Conservation (phyloP, 768 basidiomycete genomes). For the Podaxis sp. region DNA sequence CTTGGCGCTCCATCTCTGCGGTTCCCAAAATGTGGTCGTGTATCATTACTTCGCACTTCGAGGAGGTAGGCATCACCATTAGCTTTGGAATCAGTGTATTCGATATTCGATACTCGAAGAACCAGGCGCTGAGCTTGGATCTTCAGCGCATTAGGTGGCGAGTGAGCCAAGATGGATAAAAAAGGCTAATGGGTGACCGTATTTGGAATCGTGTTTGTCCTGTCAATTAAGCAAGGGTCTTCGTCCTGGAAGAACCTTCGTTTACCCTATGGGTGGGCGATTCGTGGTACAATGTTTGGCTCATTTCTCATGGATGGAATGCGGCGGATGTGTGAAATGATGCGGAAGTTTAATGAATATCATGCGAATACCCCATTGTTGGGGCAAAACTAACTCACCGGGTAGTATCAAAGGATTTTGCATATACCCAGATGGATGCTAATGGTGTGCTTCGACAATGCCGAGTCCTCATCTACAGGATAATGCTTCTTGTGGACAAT, state of each 20-base stretch:
- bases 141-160: neutral
- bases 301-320: neutral
- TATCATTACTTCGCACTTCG: neutral
- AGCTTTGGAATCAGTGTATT: neutral
- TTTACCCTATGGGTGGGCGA: neutral
- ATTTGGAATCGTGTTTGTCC: conserved; percentile 12
- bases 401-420: conserved; percentile 6
- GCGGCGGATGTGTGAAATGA: neutral
- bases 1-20: conserved; percentile 1
- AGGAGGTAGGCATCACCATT: neutral
- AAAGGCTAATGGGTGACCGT: conserved; percentile 13
- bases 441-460: neutral
- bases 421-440: neutral
- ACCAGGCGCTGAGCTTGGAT: neutral
- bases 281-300: neutral
- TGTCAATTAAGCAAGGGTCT: conserved; percentile 6
- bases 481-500: neutral
- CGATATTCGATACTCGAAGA: neutral
- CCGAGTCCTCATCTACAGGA: neutral
- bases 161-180: conserved; percentile 2
- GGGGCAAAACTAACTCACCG: neutral
- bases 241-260: conserved; percentile 5
- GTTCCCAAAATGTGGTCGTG: neutral
- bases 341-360: conserved; percentile 7
- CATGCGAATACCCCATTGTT: neutral